These are phyloP conservation scores for Gyrodon lividus DNA, from an alignment of 768 basidiomycete genomes.

Conservation along the genomic window DNA sequence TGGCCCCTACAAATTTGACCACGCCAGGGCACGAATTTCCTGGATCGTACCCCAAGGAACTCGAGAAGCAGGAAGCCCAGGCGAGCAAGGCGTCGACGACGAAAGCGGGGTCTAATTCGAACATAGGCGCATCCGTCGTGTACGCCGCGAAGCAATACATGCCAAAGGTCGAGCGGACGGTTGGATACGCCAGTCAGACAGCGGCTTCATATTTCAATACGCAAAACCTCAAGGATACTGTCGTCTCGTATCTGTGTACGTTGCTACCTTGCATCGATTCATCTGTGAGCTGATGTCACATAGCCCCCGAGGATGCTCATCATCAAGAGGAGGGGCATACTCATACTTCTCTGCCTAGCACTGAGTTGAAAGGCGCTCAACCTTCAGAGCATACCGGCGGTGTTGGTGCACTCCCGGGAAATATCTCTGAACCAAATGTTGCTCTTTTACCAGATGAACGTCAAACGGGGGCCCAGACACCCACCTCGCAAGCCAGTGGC, in stretches of 20 bases:
- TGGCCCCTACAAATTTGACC: background rate
- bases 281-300: conserved; percentile 6
- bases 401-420: conserved; percentile 51
- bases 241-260: conserved; percentile 12
- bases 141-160: conserved; percentile 10
- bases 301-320: conserved; percentile 7
- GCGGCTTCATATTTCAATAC: conserved; percentile 6
- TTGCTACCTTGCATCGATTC: background rate
- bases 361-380: conserved; percentile 31
- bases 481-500: background rate
- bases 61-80: background rate
- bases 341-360: conserved; percentile 35
- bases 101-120: background rate
- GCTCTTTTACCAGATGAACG: conserved; percentile 51
- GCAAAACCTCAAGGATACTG: conserved; percentile 1
- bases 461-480: conserved; percentile 8
- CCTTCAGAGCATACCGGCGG: conserved; percentile 38
- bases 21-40: conserved; percentile 9
- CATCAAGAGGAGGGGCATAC: background rate
- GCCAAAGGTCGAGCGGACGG: conserved; percentile 4
- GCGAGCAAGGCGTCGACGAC: background rate
- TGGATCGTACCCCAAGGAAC: conserved; percentile 4
- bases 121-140: conserved; percentile 1
- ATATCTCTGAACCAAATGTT: conserved; percentile 43
- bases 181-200: conserved; percentile 7